Percentiles rank a stretch among this genome's conserved stretches.
Conservation (phyloP, 164 flowering plant genomes). For the Pachysandra terminalis region DNA sequence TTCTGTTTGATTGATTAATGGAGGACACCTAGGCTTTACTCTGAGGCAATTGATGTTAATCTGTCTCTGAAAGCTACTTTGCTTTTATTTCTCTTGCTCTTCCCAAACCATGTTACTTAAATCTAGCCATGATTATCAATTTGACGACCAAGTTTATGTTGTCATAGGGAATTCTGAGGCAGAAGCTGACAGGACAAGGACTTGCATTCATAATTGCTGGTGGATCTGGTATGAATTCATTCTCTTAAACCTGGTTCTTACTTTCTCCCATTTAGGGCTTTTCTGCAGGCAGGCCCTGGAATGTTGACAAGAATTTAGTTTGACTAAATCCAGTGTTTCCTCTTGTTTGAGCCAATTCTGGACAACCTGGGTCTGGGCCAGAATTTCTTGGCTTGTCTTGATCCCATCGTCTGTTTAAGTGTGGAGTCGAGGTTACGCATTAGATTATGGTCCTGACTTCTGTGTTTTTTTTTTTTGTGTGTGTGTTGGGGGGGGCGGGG, state of each 20-base stretch:
- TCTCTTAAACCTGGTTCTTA: not conserved
- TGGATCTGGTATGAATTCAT: constrained; percentile 75
- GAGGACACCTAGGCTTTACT: not conserved
- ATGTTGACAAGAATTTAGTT: not conserved
- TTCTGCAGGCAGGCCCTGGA: not conserved
- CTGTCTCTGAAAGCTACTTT: not conserved
- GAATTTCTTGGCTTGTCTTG: too few species aligned
- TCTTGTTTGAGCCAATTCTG: not conserved
- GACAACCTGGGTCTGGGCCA: too few species aligned
- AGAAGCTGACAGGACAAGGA: constrained; percentile 89
- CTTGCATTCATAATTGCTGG: constrained; percentile 93
- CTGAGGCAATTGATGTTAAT: constrained; percentile 5
- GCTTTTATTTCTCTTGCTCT: not conserved
- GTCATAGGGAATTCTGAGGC: constrained; percentile 75
- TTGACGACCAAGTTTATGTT: constrained; percentile 14
- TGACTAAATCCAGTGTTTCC: not conserved
- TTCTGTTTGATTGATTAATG: not conserved
- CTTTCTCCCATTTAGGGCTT: not conserved
- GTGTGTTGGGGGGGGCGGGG: too few species aligned
- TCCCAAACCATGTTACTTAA: not conserved
- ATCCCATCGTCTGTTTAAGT: too few species aligned
- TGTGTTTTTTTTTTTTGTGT: too few species aligned
- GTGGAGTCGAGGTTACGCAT: too few species aligned
- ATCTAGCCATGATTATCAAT: not conserved
- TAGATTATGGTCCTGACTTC: too few species aligned